Conservation (phyloP, 768 basidiomycete genomes). For the Termitomyces sp. region DNA sequence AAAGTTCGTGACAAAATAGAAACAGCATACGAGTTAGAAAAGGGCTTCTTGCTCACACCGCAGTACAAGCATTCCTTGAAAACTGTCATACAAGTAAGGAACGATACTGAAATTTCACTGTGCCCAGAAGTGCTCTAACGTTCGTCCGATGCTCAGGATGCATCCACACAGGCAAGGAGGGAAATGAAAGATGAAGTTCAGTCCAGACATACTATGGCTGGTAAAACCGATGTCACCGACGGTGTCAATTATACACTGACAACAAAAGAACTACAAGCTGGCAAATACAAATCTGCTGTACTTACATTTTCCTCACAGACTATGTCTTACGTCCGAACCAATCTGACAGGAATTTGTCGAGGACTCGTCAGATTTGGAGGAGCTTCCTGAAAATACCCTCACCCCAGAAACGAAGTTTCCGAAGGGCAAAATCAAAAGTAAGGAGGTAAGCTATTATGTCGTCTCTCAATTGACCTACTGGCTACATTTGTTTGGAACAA, state of each 20-base stretch:
- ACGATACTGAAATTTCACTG: slow-evolving; percentile 22
- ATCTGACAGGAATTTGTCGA: slow-evolving; percentile 26
- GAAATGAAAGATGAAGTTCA: slow-evolving; percentile 1
- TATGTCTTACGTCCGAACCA: background rate
- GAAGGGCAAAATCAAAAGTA: background rate
- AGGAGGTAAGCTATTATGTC: background rate
- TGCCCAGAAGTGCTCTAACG: background rate
- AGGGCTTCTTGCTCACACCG: slow-evolving; percentile 34
- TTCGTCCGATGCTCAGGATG: slow-evolving; percentile 4
- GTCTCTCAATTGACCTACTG: background rate
- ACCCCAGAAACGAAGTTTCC: background rate
- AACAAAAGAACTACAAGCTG: background rate
- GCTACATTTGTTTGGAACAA: background rate
- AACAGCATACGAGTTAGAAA: slow-evolving; percentile 33
- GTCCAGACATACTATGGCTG: background rate
- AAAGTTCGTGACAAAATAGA: slow-evolving; percentile 48
- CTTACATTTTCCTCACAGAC: slow-evolving; percentile 1
- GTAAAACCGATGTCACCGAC: background rate
- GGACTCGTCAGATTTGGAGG: slow-evolving; percentile 33
- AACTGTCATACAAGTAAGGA: slow-evolving; percentile 25
- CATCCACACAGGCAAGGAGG: slow-evolving; percentile 8
- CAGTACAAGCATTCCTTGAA: slow-evolving; percentile 46
- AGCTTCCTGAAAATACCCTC: slow-evolving; percentile 5
- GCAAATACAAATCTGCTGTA: slow-evolving; percentile 31
- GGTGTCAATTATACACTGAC: background rate